A percentile compares a stretch with the other conserved stretches of the same genome.
phyloP scores from a whole-genome alignment of 305 asterid species.

The Solanum hybrid region DNA sequence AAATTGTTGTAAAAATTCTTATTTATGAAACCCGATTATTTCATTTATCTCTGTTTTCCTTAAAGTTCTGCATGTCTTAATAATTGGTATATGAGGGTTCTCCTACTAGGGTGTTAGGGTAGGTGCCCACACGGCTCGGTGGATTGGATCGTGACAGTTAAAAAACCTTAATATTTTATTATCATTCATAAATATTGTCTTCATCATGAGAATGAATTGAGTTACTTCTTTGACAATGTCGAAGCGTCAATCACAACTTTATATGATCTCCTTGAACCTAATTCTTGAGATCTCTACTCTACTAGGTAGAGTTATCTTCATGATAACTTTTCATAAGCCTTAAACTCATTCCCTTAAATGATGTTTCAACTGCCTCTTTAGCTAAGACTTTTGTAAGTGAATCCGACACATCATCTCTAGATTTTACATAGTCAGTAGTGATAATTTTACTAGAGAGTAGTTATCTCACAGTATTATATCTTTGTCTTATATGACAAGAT shows the following conservation, averaged over 20 bases:
- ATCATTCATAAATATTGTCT: neutral
- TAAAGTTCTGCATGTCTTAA: too few relatives aligned
- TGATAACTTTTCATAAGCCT: neutral
- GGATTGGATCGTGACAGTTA: too few relatives aligned
- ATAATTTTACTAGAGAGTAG: neutral
- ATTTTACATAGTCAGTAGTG: neutral
- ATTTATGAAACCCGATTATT: too few relatives aligned
- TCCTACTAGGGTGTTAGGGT: too few relatives aligned
- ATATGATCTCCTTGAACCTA: neutral
- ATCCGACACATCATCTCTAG: neutral
- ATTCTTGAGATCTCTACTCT: neutral
- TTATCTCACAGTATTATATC: neutral
- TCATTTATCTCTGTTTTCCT: too few relatives aligned
- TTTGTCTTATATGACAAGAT: neutral
- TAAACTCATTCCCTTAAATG: neutral
- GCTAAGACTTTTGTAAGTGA: neutral
- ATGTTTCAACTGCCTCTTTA: neutral
- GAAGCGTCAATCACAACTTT: neutral
- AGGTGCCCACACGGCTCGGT: too few relatives aligned
- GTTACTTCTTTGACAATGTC: neutral
- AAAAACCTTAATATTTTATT: neutral
- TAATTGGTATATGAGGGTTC: too few relatives aligned
- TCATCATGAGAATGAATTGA: neutral
- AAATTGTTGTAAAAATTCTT: too few relatives aligned
- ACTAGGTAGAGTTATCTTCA: neutral